Evolutionary conservation across 176 grass and related monocot species (phyloP).

Genomic region (Oryza glaberrima): DNA sequence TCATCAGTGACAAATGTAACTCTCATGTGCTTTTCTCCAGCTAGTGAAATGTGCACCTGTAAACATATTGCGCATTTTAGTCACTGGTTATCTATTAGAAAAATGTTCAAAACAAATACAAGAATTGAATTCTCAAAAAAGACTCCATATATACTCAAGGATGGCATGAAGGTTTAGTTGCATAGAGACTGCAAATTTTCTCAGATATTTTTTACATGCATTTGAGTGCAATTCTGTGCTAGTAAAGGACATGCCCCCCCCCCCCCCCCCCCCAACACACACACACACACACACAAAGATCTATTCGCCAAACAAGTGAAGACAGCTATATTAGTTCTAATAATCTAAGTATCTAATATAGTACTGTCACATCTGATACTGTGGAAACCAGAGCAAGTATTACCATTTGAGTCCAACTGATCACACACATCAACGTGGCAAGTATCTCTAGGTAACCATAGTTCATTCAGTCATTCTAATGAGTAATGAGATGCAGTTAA

Average conservation of each 20-base stretch:
- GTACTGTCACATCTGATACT: not conserved
- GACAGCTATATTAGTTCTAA: not conserved
- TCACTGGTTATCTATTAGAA: conserved; percentile 1
- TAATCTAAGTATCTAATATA: not conserved
- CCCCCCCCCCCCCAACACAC: not conserved
- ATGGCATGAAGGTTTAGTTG: not conserved
- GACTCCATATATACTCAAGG: not conserved
- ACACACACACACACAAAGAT: not conserved
- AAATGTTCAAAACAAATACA: conserved; percentile 1
- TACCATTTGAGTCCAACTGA: conserved; percentile 16
- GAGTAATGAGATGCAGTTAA: not conserved
- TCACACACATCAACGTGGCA: not conserved
- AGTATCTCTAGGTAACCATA: not conserved
- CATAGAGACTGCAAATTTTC: not conserved
- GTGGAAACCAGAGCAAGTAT: not conserved
- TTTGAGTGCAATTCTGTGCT: too few species aligned
- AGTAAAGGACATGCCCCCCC: not conserved
- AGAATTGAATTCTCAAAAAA: not conserved
- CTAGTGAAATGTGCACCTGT: conserved; percentile 94
- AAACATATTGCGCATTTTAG: conserved; percentile 24
- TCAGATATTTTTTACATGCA: not conserved
- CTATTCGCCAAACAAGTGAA: not conserved
- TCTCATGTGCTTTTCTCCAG: conserved; percentile 83
- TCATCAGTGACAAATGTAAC: conserved; percentile 79
- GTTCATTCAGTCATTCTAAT: not conserved